These are phyloP conservation scores for Daedaleopsis sinensis DNA, from an alignment of 768 basidiomycete species.

Conservation along the genomic window DNA sequence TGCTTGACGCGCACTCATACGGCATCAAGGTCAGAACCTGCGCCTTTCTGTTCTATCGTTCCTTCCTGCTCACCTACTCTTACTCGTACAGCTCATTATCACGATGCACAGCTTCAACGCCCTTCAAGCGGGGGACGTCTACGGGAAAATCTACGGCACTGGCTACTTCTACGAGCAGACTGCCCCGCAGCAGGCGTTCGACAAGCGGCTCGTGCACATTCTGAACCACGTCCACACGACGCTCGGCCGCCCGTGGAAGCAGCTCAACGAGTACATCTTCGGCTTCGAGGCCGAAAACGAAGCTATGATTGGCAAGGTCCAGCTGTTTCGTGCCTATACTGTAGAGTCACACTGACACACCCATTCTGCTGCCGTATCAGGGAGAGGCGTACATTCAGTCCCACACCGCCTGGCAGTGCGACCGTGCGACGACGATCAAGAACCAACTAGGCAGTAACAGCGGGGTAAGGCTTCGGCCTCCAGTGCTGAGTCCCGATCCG, in stretches of 20 bases:
- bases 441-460: constrained; percentile 25
- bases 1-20: constrained; percentile 39
- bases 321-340: too few relatives aligned
- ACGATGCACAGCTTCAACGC: constrained; percentile 36
- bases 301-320: constrained; percentile 30
- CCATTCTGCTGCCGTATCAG: neutral
- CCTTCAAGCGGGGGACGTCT: constrained; percentile 37
- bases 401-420: constrained; percentile 28
- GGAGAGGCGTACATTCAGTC: constrained; percentile 1
- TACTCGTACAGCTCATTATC: constrained; percentile 17
- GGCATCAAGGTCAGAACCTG: constrained; percentile 33
- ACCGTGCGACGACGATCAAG: constrained; percentile 32
- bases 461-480: constrained; percentile 15
- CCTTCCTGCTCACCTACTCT: neutral
- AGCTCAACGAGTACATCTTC: constrained; percentile 40
- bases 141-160: constrained; percentile 35
- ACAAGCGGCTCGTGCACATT: constrained; percentile 41
- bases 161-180: constrained; percentile 39
- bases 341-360: too few relatives aligned
- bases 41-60: neutral
- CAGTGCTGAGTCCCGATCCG: too few relatives aligned
- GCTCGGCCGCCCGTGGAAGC: constrained; percentile 41
- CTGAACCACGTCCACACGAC: constrained; percentile 41
- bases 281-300: constrained; percentile 44
- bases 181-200: constrained; percentile 33